Percentiles rank a stretch among this genome's conserved stretches.
phyloP scores from a whole-genome alignment of 352 stramenopile species.

The Phytophthora vignae region DNA sequence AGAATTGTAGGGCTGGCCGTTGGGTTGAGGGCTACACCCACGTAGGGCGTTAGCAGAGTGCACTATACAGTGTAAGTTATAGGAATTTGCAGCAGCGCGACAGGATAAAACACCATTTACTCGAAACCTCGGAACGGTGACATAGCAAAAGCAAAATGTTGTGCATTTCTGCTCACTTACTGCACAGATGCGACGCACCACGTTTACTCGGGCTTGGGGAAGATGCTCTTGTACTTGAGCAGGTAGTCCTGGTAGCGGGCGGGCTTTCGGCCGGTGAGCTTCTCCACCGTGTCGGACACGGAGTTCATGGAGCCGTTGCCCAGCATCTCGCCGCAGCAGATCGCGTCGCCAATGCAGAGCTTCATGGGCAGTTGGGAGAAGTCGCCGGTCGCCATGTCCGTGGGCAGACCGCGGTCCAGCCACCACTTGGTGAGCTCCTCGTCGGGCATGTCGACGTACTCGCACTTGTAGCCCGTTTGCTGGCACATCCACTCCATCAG shows the following conservation, averaged over 20 bases:
- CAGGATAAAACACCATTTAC: too few relatives aligned
- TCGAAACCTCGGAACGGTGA: background rate
- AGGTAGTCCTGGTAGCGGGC: constrained; percentile 23
- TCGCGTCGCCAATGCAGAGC: constrained; percentile 37
- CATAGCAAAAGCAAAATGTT: too few relatives aligned
- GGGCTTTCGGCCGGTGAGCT: constrained; percentile 37
- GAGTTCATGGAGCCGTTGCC: constrained; percentile 32
- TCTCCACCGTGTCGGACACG: constrained; percentile 37
- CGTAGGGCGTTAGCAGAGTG: too few relatives aligned
- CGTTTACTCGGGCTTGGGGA: constrained; percentile 34
- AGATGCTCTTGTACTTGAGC: constrained; percentile 37
- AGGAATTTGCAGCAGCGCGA: too few relatives aligned
- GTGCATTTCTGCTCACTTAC: too few relatives aligned
- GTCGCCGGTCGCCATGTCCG: constrained; percentile 30
- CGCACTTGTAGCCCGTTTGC: constrained; percentile 17
- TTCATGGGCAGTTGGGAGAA: constrained; percentile 43
- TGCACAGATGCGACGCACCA: background rate
- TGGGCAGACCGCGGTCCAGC: constrained; percentile 33
- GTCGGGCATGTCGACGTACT: constrained; percentile 36
- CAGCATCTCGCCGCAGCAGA: constrained; percentile 40
- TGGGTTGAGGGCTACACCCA: too few relatives aligned
- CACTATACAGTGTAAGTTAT: too few relatives aligned
- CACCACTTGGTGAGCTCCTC: constrained; percentile 39
- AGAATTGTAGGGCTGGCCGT: too few relatives aligned
- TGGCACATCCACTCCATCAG: constrained; percentile 6